These are phyloP conservation scores for Gamarada debralockiae DNA, from an alignment of 495 filamentous ascomycete species.

Conservation along the genomic window DNA sequence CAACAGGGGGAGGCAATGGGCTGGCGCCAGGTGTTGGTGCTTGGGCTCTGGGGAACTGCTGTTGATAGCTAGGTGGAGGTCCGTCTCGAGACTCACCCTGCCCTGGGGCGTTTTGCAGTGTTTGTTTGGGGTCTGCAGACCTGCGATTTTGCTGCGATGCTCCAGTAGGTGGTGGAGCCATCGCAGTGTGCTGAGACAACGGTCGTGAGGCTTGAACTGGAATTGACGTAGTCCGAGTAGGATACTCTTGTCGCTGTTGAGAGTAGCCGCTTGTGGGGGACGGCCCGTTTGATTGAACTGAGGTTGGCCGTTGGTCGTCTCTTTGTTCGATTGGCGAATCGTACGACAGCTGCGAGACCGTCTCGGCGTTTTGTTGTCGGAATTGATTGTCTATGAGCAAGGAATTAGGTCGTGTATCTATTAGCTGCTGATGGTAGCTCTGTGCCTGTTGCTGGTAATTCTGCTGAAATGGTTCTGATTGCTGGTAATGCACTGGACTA, in stretches of 20 bases:
- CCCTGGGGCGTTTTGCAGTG: conserved; percentile 27
- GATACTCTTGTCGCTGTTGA: conserved; percentile 32
- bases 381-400: conserved; percentile 35
- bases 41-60: conserved; percentile 14
- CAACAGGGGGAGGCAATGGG: conserved; percentile 22
- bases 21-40: conserved; percentile 31
- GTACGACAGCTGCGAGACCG: conserved; percentile 58
- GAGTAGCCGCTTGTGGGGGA: conserved; percentile 34
- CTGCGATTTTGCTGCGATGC: conserved; percentile 39
- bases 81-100: conserved; percentile 45
- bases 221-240: conserved; percentile 30
- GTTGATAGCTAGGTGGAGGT: conserved; percentile 33
- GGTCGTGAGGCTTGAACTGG: conserved; percentile 31
- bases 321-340: conserved; percentile 43
- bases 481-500: conserved; percentile 14
- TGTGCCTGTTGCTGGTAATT: conserved; percentile 18
- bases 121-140: conserved; percentile 38
- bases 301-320: conserved; percentile 38
- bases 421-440: conserved; percentile 9
- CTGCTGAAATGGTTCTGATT: conserved; percentile 10
- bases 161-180: conserved; percentile 47
- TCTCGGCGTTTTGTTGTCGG: conserved; percentile 42
- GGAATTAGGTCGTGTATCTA: too few species aligned
- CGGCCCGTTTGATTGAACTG: conserved; percentile 30
- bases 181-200: conserved; percentile 33